Evolutionary conservation across 768 basidiomycete species (phyloP).

Genomic region (Collybia mongolica): DNA sequence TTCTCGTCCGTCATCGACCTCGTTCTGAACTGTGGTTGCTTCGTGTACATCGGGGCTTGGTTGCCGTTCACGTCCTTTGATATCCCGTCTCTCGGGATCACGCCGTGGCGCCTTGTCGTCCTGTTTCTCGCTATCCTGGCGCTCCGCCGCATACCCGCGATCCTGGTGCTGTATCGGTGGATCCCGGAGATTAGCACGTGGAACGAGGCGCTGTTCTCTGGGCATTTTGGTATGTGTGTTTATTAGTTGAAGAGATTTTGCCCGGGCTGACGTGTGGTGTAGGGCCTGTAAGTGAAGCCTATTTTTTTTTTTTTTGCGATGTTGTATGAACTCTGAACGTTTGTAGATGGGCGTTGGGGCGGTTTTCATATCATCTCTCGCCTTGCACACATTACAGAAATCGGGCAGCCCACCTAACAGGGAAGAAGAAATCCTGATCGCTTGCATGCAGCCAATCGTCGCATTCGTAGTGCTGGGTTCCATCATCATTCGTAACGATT

Average conservation of each 20-base stretch:
- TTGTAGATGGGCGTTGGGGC: conserved; percentile 88
- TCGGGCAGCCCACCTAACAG: conserved; percentile 60
- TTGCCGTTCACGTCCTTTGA: conserved; percentile 64
- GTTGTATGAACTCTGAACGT: not conserved
- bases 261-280: not conserved
- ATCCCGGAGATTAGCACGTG: conserved; percentile 85
- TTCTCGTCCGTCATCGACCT: conserved; percentile 93
- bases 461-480: conserved; percentile 87
- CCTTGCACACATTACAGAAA: conserved; percentile 57
- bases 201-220: conserved; percentile 86
- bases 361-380: conserved; percentile 82
- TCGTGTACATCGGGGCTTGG: conserved; percentile 90
- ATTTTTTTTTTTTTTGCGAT: not conserved
- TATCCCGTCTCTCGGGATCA: conserved; percentile 54
- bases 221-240: conserved; percentile 73
- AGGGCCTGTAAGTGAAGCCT: conserved; percentile 56
- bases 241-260: not conserved
- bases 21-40: conserved; percentile 77
- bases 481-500: conserved; percentile 66
- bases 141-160: conserved; percentile 77
- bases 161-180: conserved; percentile 76
- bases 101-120: conserved; percentile 68
- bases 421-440: conserved; percentile 71
- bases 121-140: conserved; percentile 68
- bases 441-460: conserved; percentile 77